phyloP scores from a whole-genome alignment of 768 basidiomycete species.

The Trametes meyenii region DNA sequence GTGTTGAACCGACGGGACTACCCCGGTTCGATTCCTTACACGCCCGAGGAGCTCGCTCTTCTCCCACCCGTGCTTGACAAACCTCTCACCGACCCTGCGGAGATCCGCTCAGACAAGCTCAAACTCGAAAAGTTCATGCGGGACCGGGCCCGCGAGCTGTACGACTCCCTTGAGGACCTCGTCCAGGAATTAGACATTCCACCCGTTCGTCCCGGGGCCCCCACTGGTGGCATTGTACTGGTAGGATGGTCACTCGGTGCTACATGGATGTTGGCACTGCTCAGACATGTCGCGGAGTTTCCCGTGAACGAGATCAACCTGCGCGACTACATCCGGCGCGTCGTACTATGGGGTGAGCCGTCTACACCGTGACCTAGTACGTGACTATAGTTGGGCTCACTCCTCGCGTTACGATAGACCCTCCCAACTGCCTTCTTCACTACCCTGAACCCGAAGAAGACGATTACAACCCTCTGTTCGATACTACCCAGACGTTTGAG shows the following conservation, averaged over 20 bases:
- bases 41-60: constrained; percentile 15
- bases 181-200: constrained; percentile 8
- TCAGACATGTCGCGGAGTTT: constrained; percentile 8
- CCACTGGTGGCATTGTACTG: constrained; percentile 6
- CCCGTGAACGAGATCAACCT: not conserved
- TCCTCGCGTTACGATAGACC: not conserved
- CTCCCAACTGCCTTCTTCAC: constrained; percentile 1
- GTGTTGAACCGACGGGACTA: constrained; percentile 28
- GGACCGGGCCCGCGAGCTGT: constrained; percentile 13
- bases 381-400: not conserved
- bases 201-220: not conserved
- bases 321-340: constrained; percentile 8
- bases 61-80: not conserved
- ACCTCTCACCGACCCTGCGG: not conserved
- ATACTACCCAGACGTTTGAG: constrained; percentile 5
- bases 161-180: constrained; percentile 3
- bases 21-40: constrained; percentile 23
- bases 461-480: constrained; percentile 4
- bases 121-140: constrained; percentile 12
- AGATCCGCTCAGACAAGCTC: constrained; percentile 3
- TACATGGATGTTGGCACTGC: constrained; percentile 6
- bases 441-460: constrained; percentile 5
- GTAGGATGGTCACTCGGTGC: constrained; percentile 23
- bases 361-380: not conserved
- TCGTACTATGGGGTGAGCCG: constrained; percentile 15